Base-by-base conservation (phyloP, 768 basidiomycete genomes). In the Boletus rubroflammeus region DNA sequence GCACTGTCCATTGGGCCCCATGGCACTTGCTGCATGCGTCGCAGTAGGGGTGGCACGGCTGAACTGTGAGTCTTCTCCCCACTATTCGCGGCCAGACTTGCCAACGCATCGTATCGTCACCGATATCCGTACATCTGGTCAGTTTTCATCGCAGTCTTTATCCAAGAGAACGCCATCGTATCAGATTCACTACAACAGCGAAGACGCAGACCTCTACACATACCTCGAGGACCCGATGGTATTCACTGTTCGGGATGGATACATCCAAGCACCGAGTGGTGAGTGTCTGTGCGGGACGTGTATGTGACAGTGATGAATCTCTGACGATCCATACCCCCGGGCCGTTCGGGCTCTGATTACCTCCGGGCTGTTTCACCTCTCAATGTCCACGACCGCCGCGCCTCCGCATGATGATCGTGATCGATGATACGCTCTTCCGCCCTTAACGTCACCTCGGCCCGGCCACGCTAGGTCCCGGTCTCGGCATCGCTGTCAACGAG, bases 1-100 rank as follows among this genome's bases (percentile, higher is more conserved):
- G 5, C 86, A 89, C 62, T 88, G 85, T 68, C 86, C 87, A 2
- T 62, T 86, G 2, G 85, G 85, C 0, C 88, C 86, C 0, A 80
- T 90, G 29, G 84, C 86, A 0, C 76, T 88, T 23, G 88, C 86
- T 6, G 85, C 86, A 21, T 84, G 82, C 61, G 78, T 88, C 40
- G 83, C 87, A 50, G 76, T 88, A 3, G 85, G 77, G 3, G 73
- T 80, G 34, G 71, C 77, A 23, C 76, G 79, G 11, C 81, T 81
- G 3, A 86, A 87, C 61, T 85, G 85, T 81, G 56, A 59, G 80
- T 66, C 1, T 36, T 50, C 11, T 13, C 21, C 29, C 34, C 23
- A 38, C 17, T n/a, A 34, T 38, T 28, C n/a, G 6, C 23, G 40
- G 21, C 28, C 10, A 34, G 6, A 36, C 29, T 40, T 32, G 25